phyloP scores from a whole-genome alignment of 352 stramenopile species.

The Globisporangium mamillatum region DNA sequence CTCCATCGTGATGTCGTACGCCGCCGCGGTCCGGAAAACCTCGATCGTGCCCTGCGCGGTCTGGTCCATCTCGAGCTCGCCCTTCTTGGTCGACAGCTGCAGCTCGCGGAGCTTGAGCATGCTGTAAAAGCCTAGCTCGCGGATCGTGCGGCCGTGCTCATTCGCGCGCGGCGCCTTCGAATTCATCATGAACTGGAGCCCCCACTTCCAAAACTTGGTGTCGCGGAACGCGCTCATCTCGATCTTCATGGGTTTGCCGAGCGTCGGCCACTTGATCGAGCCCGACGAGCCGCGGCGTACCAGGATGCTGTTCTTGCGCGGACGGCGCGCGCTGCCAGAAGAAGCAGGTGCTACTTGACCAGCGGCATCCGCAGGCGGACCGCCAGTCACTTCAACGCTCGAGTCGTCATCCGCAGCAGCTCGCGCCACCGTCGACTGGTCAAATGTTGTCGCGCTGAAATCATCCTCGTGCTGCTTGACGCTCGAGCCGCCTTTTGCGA shows the following conservation, averaged over 20 bases:
- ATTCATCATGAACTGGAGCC: conserved; percentile 82
- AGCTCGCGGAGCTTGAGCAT: conserved; percentile 83
- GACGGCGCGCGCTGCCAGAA: background rate
- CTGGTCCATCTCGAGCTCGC: conserved; percentile 85
- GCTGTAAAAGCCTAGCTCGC: conserved; percentile 83
- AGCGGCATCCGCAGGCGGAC: conserved; percentile 33
- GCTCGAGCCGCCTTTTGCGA: conserved; percentile 19
- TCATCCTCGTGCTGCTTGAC: conserved; percentile 4
- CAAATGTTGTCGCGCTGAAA: conserved; percentile 4
- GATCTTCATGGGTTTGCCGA: conserved; percentile 80
- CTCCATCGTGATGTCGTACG: conserved; percentile 69
- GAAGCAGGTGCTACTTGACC: conserved; percentile 19
- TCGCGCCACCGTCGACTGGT: conserved; percentile 16
- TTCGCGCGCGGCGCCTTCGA: conserved; percentile 73
- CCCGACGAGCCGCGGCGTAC: conserved; percentile 13
- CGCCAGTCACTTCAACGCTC: conserved; percentile 32
- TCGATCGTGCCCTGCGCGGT: conserved; percentile 83
- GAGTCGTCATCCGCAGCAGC: conserved; percentile 1
- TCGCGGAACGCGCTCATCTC: conserved; percentile 80
- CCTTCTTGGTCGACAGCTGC: conserved; percentile 72
- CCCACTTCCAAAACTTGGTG: conserved; percentile 87
- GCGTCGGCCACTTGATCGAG: conserved; percentile 32
- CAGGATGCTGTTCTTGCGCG: conserved; percentile 21
- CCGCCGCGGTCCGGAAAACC: conserved; percentile 53
- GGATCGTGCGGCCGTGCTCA: conserved; percentile 76